Evolutionary conservation across 2,329 filamentous ascomycete genomes (phyloP).

Genomic region (Fusarium sp.): DNA sequence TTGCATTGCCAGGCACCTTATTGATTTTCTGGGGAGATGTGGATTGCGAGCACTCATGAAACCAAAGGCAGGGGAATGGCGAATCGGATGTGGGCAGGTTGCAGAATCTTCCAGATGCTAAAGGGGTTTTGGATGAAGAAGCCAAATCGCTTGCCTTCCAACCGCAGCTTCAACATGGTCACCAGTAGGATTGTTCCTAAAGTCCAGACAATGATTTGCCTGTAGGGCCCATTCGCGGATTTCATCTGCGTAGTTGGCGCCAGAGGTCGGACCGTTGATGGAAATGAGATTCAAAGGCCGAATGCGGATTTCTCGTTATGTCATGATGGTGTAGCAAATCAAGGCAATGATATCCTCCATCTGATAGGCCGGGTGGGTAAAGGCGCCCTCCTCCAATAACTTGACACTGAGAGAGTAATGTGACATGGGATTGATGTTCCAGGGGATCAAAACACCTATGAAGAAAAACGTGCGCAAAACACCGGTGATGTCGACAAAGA

Average conservation of each 20-base stretch:
- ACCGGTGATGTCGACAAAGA: constrained; percentile 47
- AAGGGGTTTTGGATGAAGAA: no score
- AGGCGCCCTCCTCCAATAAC: constrained; percentile 31
- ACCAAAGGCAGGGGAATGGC: no score
- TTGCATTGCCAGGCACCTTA: no score
- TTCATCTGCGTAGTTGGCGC: constrained; percentile 31
- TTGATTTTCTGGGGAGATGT: no score
- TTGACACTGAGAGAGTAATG: constrained; percentile 39
- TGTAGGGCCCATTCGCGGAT: constrained; percentile 39
- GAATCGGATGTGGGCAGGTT: no score
- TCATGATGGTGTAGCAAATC: constrained; percentile 37
- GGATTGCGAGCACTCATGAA: no score
- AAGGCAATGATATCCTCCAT: constrained; percentile 41
- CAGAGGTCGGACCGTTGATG: constrained; percentile 39
- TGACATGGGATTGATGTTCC: constrained; percentile 43
- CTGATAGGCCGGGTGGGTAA: constrained; percentile 37
- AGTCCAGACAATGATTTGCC: no score
- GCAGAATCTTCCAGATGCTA: no score
- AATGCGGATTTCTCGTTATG: constrained; percentile 32
- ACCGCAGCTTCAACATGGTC: no score
- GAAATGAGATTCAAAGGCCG: constrained; percentile 35
- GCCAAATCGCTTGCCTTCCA: no score
- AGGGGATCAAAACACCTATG: constrained; percentile 45
- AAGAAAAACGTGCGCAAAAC: constrained; percentile 47
- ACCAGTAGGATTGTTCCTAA: no score